Base-by-base conservation (phyloP, 2,329 filamentous ascomycete genomes). In the Fusarium proliferatum region DNA sequence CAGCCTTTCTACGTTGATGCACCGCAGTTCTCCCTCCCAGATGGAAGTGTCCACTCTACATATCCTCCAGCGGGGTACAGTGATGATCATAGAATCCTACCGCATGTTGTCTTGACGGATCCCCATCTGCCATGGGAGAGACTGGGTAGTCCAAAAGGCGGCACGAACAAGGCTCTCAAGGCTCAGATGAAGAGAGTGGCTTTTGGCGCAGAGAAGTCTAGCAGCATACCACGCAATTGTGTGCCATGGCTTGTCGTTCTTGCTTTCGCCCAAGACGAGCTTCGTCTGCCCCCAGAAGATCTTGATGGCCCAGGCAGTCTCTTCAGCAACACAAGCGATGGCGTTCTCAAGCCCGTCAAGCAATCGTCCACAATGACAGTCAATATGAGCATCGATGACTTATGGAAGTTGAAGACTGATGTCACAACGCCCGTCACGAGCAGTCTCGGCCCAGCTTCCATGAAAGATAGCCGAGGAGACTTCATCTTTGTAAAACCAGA, bases 21-120 rank as follows among this genome's bases (percentile, higher is more conserved):
- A 3, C 84, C 83, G 3, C 79, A 79, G 28, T 85, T 82, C 62
- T 67, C 71, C 0, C 67, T 86, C 3, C 81, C 80, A 0, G 76
- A 78, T 3, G 79, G 77, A 1, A 61, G 57, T 2, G 69, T 86
- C 6, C 67, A 86, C 73, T 82, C 80, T 0, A 58, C 76, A 0
- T 86, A 85, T 68, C 85, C 86, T 0, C 82, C 84, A 1, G 53
- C 74, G 2, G 85, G 84, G 1, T 78, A 85, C 56, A 45, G 67
- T 0, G 85, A 81, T n/a, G 64, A 78, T 3, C 64, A 61, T 9
- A 41, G 75, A 1, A 80, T 82, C 3, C 70, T 87, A 6, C 86
- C 85, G 2, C 85, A 87, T 70, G 71, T 87, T 0, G 83, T 87
- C 9, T 77, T 87, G 26, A 83, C 72, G 3, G 84, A 86, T 65